These are phyloP conservation scores for Fusarium verrucosum DNA, from an alignment of 2,329 filamentous ascomycete species.

Conservation along the genomic window DNA sequence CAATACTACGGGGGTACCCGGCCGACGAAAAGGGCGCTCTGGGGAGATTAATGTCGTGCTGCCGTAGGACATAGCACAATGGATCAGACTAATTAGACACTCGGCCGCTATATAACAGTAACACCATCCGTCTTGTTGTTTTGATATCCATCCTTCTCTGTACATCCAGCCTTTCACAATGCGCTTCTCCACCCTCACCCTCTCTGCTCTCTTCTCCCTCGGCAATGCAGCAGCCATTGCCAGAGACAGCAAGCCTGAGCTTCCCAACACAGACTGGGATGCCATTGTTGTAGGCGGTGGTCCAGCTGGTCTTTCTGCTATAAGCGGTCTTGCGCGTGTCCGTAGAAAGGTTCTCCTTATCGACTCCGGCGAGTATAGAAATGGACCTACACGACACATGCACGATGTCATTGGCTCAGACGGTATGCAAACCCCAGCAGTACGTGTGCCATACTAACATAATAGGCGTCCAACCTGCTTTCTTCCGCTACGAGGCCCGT, in stretches of 20 bases:
- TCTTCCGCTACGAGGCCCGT: slow-evolving; percentile 64
- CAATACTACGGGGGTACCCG: neutral
- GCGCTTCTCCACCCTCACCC: slow-evolving; percentile 21
- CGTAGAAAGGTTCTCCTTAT: slow-evolving; percentile 64
- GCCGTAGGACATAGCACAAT: too few relatives aligned
- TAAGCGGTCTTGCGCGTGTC: slow-evolving; percentile 68
- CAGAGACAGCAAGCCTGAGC: slow-evolving; percentile 1
- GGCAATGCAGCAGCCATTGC: slow-evolving; percentile 29
- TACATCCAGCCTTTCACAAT: slow-evolving; percentile 10
- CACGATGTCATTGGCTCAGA: slow-evolving; percentile 70
- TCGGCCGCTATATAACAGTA: neutral
- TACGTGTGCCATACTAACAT: slow-evolving; percentile 2
- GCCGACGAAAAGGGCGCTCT: neutral
- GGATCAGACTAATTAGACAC: slow-evolving; percentile 9
- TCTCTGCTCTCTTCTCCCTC: slow-evolving; percentile 24
- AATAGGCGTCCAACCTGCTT: slow-evolving; percentile 63
- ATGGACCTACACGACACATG: slow-evolving; percentile 64
- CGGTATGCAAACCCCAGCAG: slow-evolving; percentile 52
- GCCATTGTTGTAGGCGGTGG: slow-evolving; percentile 67
- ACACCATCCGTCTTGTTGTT: neutral
- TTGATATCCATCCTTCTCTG: neutral
- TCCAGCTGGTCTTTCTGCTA: slow-evolving; percentile 62
- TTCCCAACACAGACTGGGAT: slow-evolving; percentile 54
- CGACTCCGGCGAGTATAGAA: slow-evolving; percentile 68
- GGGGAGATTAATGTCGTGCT: neutral